Base-by-base conservation (phyloP, 1,284 basidiomycete genomes). In the Leucoagaricus sp. region DNA sequence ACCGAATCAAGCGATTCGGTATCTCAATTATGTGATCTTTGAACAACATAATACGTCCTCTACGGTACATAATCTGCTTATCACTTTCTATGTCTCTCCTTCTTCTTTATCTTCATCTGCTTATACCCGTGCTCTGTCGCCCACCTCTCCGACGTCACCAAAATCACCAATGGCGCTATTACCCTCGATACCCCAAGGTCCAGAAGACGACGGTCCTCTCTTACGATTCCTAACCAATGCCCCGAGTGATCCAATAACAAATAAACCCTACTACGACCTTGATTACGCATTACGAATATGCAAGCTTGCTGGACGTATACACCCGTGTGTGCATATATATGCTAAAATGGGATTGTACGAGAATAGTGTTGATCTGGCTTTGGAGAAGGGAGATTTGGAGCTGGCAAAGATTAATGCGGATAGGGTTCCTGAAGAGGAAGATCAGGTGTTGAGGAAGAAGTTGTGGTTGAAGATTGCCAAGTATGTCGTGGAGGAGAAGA, bases 261-360 rank as follows among this genome's bases (percentile, higher is more conserved):
- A 86, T 2, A 87, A 87, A 67, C 96, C 96, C 1, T 97, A 94
- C 71, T 99, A 95, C 68, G 96, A 99, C 65, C 83, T 99, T 36
- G 96, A 99, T 75, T 99, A 98, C 68, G 97, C 96, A 0, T 71
- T 99, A 58, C 86, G 97, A 8, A 74, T 97, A 45, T 99, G 96
- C 76, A 94, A 93, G 66, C 83, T 86, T 61, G 81, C 89, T 41
- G 85, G 87, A 4, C 81, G 92, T 47, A 92, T 86, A 28, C 93
- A 96, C 65, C 87, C 96, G 1, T 98, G 96, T 69, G 94, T 99
- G 41, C 90, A 94, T 65, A 96, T 99, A 57, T 99, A 98, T 73
- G 92, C 94, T 8, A 95, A 97, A 76, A 96, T 99, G 94, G 95
- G 94, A 0, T 75, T 98, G 49, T 98, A 90, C 78, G 97, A 99